Evolutionary conservation across 2,329 filamentous ascomycete species (phyloP), one percentile per base, ranked within the genome.

Genomic region (Hortaea sp.): DNA sequence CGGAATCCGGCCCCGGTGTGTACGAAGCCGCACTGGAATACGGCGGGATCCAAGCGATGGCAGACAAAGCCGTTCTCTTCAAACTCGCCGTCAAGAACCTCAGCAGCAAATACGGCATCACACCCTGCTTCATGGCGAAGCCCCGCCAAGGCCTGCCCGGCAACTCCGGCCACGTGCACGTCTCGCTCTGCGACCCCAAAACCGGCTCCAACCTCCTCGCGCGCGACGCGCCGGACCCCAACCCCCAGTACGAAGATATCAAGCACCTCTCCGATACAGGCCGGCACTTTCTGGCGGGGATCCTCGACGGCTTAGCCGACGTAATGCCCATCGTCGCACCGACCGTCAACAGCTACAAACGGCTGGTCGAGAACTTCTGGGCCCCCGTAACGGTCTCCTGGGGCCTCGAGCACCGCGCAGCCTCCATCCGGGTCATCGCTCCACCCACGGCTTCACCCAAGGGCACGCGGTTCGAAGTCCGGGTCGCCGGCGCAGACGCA

Each of bases 341-440:
- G 0, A 98, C 88, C 1, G 79, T 98, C 61, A 98, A 98, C 75
- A 94, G 87, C 51, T 98, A 98, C 75, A 98, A 98, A 70, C 83
- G 92, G 3, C 77, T 98, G 0, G 92, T 98, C 2, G 92, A 98
- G 72, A 97, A 97, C 69, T 97, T 95, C 69, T 98, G 92, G 92
- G 92, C 92, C 0, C 92, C 92, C 0, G 92, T 98, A 5, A 95
- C 90, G 0, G 92, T 97, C 0, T 95, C 88, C 0, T 98, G 92
- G 92, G 92, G 92, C 1, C 71, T 95, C 5, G 92, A 97, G 67
- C 90, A 98, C 65, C 86, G 92, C 50, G 89, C 88, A 5, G 90
- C 92, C 0, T 94, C 86, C 0, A 84, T 98, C 54, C 79, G 92
- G 12, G 69, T 98, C 31, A 95, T 98, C 55, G 81, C 87, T 0